Conservation (phyloP, 2,329 filamentous ascomycete species). For the Phaeosphaeriaceae sp. region DNA sequence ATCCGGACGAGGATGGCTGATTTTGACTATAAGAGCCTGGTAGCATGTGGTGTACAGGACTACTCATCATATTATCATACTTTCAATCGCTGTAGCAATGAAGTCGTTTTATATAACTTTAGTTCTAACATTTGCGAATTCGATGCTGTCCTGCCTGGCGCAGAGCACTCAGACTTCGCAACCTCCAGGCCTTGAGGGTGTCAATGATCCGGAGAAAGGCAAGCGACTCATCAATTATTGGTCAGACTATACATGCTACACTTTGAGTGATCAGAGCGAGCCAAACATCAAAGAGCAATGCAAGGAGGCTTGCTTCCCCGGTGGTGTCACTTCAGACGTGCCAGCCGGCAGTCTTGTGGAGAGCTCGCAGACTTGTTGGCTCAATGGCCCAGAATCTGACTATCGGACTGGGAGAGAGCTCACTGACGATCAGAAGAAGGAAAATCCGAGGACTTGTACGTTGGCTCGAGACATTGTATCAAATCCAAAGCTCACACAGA, state of each 20-base stretch:
- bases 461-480: not conserved
- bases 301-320: not conserved
- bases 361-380: not conserved
- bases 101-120: not conserved
- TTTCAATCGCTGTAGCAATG: not conserved
- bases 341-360: not conserved
- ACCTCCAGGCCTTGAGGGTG: not conserved
- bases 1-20: not conserved
- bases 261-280: not conserved
- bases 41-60: not conserved
- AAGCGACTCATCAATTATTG: not conserved
- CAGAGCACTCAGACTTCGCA: not conserved
- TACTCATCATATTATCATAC: not conserved
- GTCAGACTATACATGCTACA: not conserved
- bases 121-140: not conserved
- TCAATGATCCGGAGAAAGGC: not conserved
- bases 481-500: not conserved
- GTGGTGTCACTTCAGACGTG: not conserved
- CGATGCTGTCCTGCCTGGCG: not conserved
- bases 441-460: not conserved
- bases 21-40: not conserved
- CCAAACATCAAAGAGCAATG: not conserved
- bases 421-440: not conserved
- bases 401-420: not conserved
- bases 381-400: not conserved